phyloP scores from a whole-genome alignment of 1,284 basidiomycete genomes.

The Ustilago nuda region DNA sequence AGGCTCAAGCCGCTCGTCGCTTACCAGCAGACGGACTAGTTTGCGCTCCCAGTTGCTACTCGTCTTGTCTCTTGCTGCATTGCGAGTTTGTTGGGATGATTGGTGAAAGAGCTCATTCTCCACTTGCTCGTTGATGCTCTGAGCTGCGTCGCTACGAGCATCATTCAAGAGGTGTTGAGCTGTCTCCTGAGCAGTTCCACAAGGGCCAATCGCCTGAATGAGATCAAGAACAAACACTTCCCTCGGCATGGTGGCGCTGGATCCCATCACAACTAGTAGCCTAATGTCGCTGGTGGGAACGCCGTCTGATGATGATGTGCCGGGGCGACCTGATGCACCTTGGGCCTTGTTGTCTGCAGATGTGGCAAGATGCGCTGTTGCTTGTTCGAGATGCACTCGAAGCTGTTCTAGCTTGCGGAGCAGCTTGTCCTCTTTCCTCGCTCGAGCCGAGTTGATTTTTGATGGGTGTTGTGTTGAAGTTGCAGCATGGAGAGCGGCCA shows the following conservation, averaged over 20 bases:
- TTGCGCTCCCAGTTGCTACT: constrained; percentile 52
- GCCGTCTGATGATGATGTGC: not conserved
- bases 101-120: constrained; percentile 2
- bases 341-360: constrained; percentile 28
- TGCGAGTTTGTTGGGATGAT: constrained; percentile 15
- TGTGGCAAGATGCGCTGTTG: constrained; percentile 12
- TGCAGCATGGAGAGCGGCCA: not conserved
- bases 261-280: constrained; percentile 36
- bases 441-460: constrained; percentile 9
- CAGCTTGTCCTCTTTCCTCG: constrained; percentile 22
- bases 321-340: constrained; percentile 21
- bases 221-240: constrained; percentile 39
- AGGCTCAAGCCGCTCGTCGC: constrained; percentile 27
- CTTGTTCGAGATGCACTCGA: constrained; percentile 18
- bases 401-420: constrained; percentile 34
- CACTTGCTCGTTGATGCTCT: not conserved
- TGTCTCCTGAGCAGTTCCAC: not conserved
- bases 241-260: constrained; percentile 36
- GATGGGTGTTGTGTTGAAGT: not conserved
- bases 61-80: constrained; percentile 43
- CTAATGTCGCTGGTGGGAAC: constrained; percentile 17
- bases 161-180: not conserved
- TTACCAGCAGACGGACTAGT: constrained; percentile 49
- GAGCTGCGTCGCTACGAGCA: not conserved
- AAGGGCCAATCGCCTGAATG: constrained; percentile 20